These are phyloP conservation scores for Verticillium longisporum DNA, from an alignment of 2,329 filamentous ascomycete genomes.

Conservation along the genomic window DNA sequence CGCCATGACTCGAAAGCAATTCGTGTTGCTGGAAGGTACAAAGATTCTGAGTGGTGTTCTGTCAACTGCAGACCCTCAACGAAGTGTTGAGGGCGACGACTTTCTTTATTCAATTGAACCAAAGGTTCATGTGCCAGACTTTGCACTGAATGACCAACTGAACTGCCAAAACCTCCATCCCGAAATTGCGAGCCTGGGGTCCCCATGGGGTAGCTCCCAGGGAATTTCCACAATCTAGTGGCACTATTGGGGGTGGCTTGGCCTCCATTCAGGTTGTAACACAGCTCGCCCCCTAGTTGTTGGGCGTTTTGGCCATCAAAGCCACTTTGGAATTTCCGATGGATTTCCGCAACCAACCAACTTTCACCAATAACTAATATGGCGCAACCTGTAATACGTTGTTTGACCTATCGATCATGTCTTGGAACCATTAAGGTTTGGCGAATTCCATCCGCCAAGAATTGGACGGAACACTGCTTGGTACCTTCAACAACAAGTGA, in stretches of 20 bases:
- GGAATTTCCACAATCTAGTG: background rate
- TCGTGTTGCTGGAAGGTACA: background rate
- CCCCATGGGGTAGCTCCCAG: background rate
- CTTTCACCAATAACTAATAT: background rate
- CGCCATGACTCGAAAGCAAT: background rate
- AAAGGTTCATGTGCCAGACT: background rate
- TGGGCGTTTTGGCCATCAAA: background rate
- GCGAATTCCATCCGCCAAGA: background rate
- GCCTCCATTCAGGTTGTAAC: background rate
- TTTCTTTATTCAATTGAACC: background rate
- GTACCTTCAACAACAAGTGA: too few species aligned
- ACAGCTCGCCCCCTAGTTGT: background rate
- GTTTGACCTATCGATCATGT: background rate
- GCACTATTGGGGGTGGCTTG: background rate
- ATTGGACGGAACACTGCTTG: background rate
- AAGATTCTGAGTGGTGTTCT: background rate
- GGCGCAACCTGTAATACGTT: background rate
- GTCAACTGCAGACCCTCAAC: background rate
- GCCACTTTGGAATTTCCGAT: slow-evolving; percentile 1
- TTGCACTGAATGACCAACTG: background rate
- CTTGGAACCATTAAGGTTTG: background rate
- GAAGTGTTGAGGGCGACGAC: background rate
- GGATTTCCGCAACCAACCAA: background rate
- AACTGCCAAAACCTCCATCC: background rate
- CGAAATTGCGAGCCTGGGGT: background rate